These are phyloP conservation scores for Galeopsis tetrahit DNA, from an alignment of 257 asterid species.

Conservation along the genomic window DNA sequence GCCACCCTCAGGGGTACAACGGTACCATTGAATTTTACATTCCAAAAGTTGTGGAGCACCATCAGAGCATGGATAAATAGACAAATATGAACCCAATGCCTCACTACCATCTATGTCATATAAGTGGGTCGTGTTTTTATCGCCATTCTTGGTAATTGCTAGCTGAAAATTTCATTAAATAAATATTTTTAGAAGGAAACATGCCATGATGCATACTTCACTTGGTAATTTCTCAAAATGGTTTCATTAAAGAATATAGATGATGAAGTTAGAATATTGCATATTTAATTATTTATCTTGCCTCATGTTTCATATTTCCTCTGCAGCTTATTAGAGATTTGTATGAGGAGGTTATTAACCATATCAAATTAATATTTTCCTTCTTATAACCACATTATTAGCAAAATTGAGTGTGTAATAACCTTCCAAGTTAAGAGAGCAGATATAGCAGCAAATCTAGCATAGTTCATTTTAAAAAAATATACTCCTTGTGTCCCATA, in stretches of 20 bases:
- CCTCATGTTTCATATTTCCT: not conserved
- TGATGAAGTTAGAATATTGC: not conserved
- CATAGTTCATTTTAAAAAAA: not conserved
- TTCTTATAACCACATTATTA: not conserved
- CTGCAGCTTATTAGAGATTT: not conserved
- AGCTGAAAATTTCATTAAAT: slow-evolving; percentile 54
- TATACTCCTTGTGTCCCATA: not conserved
- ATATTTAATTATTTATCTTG: not conserved
- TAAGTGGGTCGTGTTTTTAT: slow-evolving; percentile 42
- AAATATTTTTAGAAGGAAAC: slow-evolving; percentile 22
- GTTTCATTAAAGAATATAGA: not conserved
- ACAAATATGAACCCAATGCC: slow-evolving; percentile 77
- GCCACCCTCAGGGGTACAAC: slow-evolving; percentile 66
- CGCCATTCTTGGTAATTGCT: slow-evolving; percentile 67
- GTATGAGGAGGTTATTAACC: not conserved
- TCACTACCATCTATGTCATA: slow-evolving; percentile 81
- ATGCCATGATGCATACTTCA: not conserved
- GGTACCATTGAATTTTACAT: slow-evolving; percentile 82
- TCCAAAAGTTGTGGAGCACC: slow-evolving; percentile 63
- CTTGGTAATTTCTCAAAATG: slow-evolving; percentile 2
- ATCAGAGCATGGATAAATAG: slow-evolving; percentile 63
- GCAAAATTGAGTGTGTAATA: not conserved
- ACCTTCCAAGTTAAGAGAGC: not conserved
- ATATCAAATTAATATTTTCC: not conserved
- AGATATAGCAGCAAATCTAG: not conserved